Conservation (phyloP, 495 filamentous ascomycete species). For the Penicillium tannophilum region DNA sequence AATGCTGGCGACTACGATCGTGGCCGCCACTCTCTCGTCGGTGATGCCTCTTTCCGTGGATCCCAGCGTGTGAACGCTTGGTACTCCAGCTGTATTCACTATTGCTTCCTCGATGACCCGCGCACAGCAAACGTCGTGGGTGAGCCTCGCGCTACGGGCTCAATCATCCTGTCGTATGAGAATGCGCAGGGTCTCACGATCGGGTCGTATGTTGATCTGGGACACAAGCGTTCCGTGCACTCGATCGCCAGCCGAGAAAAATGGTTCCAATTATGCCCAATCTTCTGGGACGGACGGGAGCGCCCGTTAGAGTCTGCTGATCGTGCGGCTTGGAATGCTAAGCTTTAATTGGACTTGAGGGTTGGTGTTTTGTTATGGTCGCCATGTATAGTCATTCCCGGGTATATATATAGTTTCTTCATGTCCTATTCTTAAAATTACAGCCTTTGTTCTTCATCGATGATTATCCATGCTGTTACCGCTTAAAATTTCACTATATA, state of each 20-base stretch:
- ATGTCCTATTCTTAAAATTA: background rate
- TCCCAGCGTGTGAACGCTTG: constrained; percentile 67
- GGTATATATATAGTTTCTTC: background rate
- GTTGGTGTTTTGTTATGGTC: background rate
- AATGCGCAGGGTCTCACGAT: constrained; percentile 65
- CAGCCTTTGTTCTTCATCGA: background rate
- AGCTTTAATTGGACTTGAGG: constrained; percentile 29
- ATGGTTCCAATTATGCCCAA: constrained; percentile 68
- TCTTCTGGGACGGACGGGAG: constrained; percentile 52
- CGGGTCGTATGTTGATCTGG: constrained; percentile 66
- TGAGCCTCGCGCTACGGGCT: constrained; percentile 63
- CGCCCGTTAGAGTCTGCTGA: constrained; percentile 48
- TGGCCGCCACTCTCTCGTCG: constrained; percentile 68
- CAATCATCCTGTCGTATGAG: constrained; percentile 65
- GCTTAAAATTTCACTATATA: background rate
- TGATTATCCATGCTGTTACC: background rate
- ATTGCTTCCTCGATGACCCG: constrained; percentile 69
- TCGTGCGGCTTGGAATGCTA: constrained; percentile 52
- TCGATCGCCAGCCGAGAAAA: constrained; percentile 61
- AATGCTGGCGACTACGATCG: constrained; percentile 64
- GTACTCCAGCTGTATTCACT: constrained; percentile 71
- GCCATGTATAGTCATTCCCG: background rate
- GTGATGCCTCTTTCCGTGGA: constrained; percentile 62
- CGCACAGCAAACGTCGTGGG: constrained; percentile 64
- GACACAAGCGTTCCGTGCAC: constrained; percentile 67